Percentiles rank a stretch among this genome's conserved stretches.
Conservation (phyloP, 2,329 filamentous ascomycete genomes). For the Trichophyton verrucosum region DNA sequence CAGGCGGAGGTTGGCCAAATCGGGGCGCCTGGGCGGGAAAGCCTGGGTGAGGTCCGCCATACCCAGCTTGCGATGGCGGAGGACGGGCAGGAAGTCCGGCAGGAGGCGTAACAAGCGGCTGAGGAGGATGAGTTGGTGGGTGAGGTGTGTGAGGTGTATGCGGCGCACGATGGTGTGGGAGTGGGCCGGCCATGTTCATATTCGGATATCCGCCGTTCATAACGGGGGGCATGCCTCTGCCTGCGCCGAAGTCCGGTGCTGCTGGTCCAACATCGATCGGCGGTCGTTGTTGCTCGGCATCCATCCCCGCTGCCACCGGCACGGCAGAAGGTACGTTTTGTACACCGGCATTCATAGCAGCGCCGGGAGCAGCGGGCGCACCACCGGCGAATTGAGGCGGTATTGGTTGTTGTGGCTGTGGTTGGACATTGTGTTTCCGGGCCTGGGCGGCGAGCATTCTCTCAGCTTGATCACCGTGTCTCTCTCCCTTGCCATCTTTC, state of each 20-base stretch:
- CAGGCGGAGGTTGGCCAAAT: conserved; percentile 34
- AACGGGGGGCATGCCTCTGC: conserved; percentile 28
- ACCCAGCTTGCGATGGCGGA: conserved; percentile 55
- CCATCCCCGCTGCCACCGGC: conserved; percentile 28
- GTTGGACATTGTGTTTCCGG: conserved; percentile 84
- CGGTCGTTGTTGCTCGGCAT: conserved; percentile 28
- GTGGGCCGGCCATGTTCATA: conserved; percentile 29
- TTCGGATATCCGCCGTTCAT: conserved; percentile 31
- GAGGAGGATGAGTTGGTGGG: conserved; percentile 33
- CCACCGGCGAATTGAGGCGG: conserved; percentile 51
- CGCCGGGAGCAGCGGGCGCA: not conserved
- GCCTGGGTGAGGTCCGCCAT: conserved; percentile 47
- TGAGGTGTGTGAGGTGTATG: conserved; percentile 28
- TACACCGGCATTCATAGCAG: conserved; percentile 8
- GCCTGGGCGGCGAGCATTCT: conserved; percentile 82
- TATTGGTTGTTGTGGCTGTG: conserved; percentile 63
- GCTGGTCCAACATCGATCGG: conserved; percentile 20
- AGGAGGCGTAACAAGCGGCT: conserved; percentile 34
- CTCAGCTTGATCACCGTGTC: conserved; percentile 90
- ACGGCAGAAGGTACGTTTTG: conserved; percentile 20
- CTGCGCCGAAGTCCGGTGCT: conserved; percentile 23
- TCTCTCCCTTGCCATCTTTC: conserved; percentile 94
- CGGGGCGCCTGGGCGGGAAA: conserved; percentile 27
- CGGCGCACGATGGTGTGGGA: conserved; percentile 38
- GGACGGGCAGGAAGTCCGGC: conserved; percentile 53